Evolutionary conservation across 371 early-diverging fungal species (phyloP).

Genomic region (Parasitella parasitica): DNA sequence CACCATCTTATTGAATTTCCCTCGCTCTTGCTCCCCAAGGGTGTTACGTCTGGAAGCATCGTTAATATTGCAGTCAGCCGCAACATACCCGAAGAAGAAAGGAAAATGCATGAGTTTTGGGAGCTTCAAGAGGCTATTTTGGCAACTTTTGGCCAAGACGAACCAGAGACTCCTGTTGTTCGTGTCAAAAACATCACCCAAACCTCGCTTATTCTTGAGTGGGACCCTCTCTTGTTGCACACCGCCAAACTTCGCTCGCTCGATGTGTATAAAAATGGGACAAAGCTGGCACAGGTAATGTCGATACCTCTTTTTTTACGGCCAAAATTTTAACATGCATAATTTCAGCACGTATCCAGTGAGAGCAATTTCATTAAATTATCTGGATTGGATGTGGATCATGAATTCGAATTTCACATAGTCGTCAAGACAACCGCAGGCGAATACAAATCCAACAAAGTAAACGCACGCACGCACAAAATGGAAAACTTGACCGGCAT

Average conservation of each 20-base stretch:
- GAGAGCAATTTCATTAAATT: constrained; percentile 74
- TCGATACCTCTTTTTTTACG: neutral
- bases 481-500: constrained; percentile 95
- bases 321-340: neutral
- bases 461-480: constrained; percentile 81
- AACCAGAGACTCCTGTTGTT: constrained; percentile 79
- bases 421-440: constrained; percentile 92
- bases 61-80: constrained; percentile 92
- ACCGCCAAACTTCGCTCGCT: constrained; percentile 78
- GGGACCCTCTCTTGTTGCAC: constrained; percentile 84
- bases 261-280: constrained; percentile 83
- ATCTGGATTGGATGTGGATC: constrained; percentile 85
- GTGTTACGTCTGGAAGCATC: constrained; percentile 90
- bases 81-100: constrained; percentile 80
- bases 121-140: constrained; percentile 84
- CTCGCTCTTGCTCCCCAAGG: constrained; percentile 90
- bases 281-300: constrained; percentile 52
- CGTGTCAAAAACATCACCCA: constrained; percentile 82
- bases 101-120: constrained; percentile 80
- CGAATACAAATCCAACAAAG: constrained; percentile 70
- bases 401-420: constrained; percentile 84
- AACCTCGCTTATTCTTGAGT: constrained; percentile 85
- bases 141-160: constrained; percentile 71
- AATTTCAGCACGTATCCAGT: constrained; percentile 47
- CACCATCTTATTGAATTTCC: constrained; percentile 98